phyloP scores from a whole-genome alignment of 768 basidiomycete genomes.

The Termitomyces sp. region DNA sequence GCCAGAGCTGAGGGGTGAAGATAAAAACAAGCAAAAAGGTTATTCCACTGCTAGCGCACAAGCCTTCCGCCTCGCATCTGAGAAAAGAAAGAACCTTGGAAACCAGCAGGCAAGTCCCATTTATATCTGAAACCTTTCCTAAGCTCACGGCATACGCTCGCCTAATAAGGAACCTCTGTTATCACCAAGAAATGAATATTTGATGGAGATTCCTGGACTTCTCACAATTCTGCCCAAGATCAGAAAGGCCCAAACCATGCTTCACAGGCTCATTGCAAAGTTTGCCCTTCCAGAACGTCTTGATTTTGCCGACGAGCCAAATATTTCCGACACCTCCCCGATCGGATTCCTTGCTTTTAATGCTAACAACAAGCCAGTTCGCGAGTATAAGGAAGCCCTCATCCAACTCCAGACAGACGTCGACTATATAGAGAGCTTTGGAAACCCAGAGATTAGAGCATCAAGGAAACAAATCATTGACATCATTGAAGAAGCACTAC shows the following conservation, averaged over 20 bases:
- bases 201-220: neutral
- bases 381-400: neutral
- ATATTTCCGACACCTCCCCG: neutral
- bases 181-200: neutral
- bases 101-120: neutral
- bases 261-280: neutral
- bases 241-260: neutral
- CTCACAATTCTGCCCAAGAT: neutral
- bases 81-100: neutral
- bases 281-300: neutral
- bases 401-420: neutral
- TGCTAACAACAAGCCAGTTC: neutral
- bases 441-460: neutral
- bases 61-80: neutral
- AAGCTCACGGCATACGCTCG: neutral
- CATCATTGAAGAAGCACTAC: neutral
- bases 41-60: neutral
- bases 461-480: neutral
- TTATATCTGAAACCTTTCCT: neutral
- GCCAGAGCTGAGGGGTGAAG: neutral
- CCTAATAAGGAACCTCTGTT: neutral
- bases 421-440: neutral
- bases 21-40: neutral
- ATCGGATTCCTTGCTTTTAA: neutral
- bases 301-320: neutral